Percentiles rank a stretch among this genome's conserved stretches.
Conservation (phyloP, 1,284 basidiomycete species). For the Sparassis latifolia region DNA sequence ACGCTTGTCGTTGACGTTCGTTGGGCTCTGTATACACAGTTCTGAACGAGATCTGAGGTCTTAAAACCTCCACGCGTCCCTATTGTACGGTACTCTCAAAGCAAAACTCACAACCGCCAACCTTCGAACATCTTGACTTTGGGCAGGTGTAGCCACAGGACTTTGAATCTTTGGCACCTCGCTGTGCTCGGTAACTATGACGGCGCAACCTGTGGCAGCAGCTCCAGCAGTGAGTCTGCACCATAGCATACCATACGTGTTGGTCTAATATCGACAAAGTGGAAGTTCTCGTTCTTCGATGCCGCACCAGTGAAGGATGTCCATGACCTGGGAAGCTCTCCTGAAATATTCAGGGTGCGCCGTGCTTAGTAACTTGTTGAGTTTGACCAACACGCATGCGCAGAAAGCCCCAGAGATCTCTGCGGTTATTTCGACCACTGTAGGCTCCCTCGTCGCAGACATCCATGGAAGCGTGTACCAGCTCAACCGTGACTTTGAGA, state of each 20-base stretch:
- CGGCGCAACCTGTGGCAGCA: slow-evolving; percentile 16
- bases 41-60: no score
- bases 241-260: not conserved
- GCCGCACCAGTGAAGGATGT: slow-evolving; percentile 69
- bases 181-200: slow-evolving; percentile 4
- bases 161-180: no score
- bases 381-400: slow-evolving; percentile 9
- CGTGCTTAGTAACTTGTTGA: not conserved
- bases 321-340: slow-evolving; percentile 69
- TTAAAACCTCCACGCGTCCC: no score
- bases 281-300: slow-evolving; percentile 83
- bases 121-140: no score
- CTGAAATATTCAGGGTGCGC: slow-evolving; percentile 70
- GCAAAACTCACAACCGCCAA: no score
- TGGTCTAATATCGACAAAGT: slow-evolving; percentile 20
- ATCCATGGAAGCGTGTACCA: slow-evolving; percentile 76
- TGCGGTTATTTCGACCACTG: slow-evolving; percentile 51
- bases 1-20: no score
- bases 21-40: no score
- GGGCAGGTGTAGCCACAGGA: no score
- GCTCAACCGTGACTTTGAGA: slow-evolving; percentile 71
- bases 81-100: no score
- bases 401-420: slow-evolving; percentile 71
- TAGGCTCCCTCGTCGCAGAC: slow-evolving; percentile 70
- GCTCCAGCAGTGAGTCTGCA: slow-evolving; percentile 33